Conservation (phyloP, 2,329 filamentous ascomycete genomes). For the Cytospora piceicola region DNA sequence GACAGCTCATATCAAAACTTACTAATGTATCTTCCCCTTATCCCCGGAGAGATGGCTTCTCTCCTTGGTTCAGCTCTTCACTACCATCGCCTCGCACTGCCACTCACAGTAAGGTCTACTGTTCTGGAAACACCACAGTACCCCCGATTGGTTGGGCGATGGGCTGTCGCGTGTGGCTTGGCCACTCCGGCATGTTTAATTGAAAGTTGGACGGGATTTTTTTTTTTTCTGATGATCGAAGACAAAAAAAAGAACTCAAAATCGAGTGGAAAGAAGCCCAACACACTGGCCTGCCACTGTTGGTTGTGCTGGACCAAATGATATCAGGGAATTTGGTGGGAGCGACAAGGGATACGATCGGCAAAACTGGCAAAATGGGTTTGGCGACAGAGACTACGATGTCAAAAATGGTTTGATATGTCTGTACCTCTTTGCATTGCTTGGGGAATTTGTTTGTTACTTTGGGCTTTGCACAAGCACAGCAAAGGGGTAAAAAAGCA, state of each 20-base stretch:
- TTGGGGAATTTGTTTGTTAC: conserved; percentile 3
- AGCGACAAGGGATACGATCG: not conserved
- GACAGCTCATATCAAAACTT: conserved; percentile 16
- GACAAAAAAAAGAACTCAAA: not conserved
- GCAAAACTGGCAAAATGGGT: not conserved
- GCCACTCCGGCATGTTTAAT: conserved; percentile 18
- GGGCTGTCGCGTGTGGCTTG: conserved; percentile 15
- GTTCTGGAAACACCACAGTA: conserved; percentile 22
- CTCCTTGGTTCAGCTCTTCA: conserved; percentile 13
- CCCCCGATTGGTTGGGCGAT: conserved; percentile 20
- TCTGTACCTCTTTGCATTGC: conserved; percentile 6
- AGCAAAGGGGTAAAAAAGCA: conserved; percentile 36
- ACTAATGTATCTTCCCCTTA: not conserved
- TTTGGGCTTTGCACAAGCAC: conserved; percentile 18
- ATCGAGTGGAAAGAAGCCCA: not conserved
- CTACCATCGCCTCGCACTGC: conserved; percentile 9
- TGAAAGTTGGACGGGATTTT: conserved; percentile 16
- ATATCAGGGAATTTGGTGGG: not conserved
- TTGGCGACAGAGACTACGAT: not conserved
- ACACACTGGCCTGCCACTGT: conserved; percentile 6
- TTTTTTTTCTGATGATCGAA: conserved; percentile 11
- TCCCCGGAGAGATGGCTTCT: not conserved
- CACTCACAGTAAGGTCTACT: conserved; percentile 18
- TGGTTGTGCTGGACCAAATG: conserved; percentile 8
- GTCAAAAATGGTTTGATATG: not conserved